Percentiles rank a stretch among this genome's conserved stretches.
phyloP scores from a whole-genome alignment of 2,329 filamentous ascomycete genomes.

The Fusarium piperis region DNA sequence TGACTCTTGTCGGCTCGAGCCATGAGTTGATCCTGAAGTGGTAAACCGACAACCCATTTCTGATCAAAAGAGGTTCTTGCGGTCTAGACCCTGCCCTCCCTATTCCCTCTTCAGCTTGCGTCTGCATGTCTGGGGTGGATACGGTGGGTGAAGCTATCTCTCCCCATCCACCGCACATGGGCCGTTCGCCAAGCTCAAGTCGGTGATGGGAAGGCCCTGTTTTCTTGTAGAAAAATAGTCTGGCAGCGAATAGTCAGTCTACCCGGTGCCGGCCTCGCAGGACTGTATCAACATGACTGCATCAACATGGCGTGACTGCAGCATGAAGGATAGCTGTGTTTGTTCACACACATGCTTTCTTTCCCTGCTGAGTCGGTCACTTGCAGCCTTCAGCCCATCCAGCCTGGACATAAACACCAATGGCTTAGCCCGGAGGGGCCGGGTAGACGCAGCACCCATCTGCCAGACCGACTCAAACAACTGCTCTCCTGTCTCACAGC shows the following conservation, averaged over 20 bases:
- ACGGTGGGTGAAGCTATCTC: constrained; percentile 12
- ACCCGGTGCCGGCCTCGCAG: background rate
- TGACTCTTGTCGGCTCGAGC: background rate
- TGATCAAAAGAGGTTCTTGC: constrained; percentile 17
- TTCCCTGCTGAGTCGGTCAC: constrained; percentile 25
- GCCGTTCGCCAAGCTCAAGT: constrained; percentile 25
- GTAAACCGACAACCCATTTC: constrained; percentile 14
- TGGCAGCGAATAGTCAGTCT: constrained; percentile 25
- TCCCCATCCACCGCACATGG: constrained; percentile 17
- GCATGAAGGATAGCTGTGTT: constrained; percentile 10
- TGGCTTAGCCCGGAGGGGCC: constrained; percentile 16
- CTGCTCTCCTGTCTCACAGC: background rate
- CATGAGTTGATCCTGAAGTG: constrained; percentile 23
- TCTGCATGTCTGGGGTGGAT: constrained; percentile 19
- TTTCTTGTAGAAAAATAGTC: constrained; percentile 14
- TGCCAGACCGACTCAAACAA: constrained; percentile 19
- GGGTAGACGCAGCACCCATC: constrained; percentile 25
- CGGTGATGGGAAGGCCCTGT: constrained; percentile 19
- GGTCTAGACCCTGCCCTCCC: constrained; percentile 16
- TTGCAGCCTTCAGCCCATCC: constrained; percentile 20
- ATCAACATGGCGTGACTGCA: constrained; percentile 37
- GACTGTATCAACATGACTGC: constrained; percentile 25
- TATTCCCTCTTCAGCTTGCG: constrained; percentile 5
- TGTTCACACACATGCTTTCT: constrained; percentile 4
- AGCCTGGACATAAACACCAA: constrained; percentile 25